Evolutionary conservation across 495 filamentous ascomycete genomes (phyloP).

Genomic region (Xylaria bambusicola): DNA sequence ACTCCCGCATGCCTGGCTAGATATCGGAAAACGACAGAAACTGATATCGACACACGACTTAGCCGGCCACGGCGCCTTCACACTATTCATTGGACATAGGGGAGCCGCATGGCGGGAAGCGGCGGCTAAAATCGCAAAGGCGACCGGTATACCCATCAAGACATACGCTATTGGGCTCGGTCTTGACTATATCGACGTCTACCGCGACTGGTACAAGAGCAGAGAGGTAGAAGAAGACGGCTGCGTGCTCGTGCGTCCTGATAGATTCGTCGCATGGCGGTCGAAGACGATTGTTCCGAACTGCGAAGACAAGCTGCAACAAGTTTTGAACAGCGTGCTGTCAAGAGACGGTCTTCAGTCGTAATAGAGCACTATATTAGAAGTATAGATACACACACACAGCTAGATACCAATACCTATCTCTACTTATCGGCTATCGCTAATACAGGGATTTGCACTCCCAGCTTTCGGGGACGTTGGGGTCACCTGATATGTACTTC

Average conservation of each 20-base stretch:
- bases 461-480: conserved; percentile 20
- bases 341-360: conserved; percentile 12
- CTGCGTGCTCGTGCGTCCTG: conserved; percentile 51
- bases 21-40: conserved; percentile 41
- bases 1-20: conserved; percentile 58
- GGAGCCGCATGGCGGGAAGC: conserved; percentile 54
- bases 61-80: conserved; percentile 52
- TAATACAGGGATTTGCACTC: conserved; percentile 25
- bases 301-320: conserved; percentile 26
- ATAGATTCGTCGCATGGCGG: conserved; percentile 51
- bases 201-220: conserved; percentile 50
- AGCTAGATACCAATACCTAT: neutral
- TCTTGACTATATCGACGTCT: conserved; percentile 55
- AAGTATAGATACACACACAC: neutral
- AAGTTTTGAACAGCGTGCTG: conserved; percentile 28
- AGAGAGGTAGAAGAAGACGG: conserved; percentile 55
- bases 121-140: conserved; percentile 30
- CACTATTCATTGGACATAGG: conserved; percentile 51
- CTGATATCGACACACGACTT: conserved; percentile 54
- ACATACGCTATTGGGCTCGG: conserved; percentile 49
- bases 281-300: conserved; percentile 27
- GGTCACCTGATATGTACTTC: conserved; percentile 21
- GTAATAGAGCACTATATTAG: neutral
- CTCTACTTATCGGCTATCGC: neutral
- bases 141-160: conserved; percentile 43